Conservation (phyloP, 2,329 filamentous ascomycete genomes). For the Verticillium longisporum region DNA sequence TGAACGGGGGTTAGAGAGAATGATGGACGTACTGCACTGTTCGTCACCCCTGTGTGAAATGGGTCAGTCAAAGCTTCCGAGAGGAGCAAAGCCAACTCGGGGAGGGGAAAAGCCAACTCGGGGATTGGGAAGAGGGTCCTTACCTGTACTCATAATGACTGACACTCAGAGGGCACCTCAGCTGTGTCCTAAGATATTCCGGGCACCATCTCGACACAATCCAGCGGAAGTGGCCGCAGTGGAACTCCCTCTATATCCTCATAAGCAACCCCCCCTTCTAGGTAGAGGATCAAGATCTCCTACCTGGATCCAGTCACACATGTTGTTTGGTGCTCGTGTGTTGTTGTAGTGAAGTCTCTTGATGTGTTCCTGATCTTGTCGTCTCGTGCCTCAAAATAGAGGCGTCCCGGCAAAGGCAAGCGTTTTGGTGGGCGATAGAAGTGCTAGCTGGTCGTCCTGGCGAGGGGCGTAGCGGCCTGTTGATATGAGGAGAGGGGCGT, state of each 20-base stretch:
- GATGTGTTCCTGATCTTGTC: neutral
- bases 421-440: neutral
- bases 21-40: conserved; percentile 31
- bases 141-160: conserved; percentile 40
- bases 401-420: neutral
- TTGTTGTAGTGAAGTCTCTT: neutral
- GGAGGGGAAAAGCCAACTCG: neutral
- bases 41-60: conserved; percentile 32
- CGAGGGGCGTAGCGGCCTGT: neutral
- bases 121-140: too few relatives aligned
- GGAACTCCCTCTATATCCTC: conserved; percentile 38
- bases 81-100: neutral
- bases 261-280: neutral
- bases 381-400: neutral
- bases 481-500: neutral
- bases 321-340: conserved; percentile 12
- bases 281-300: neutral
- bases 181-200: conserved; percentile 36
- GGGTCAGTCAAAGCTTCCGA: conserved; percentile 15
- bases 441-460: neutral
- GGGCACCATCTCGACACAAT: conserved; percentile 36
- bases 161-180: conserved; percentile 33
- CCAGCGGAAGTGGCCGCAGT: conserved; percentile 45
- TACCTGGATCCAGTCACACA: conserved; percentile 47
- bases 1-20: neutral